These are phyloP conservation scores for Nemania sp. DNA, from an alignment of 2,329 filamentous ascomycete genomes.

Conservation along the genomic window DNA sequence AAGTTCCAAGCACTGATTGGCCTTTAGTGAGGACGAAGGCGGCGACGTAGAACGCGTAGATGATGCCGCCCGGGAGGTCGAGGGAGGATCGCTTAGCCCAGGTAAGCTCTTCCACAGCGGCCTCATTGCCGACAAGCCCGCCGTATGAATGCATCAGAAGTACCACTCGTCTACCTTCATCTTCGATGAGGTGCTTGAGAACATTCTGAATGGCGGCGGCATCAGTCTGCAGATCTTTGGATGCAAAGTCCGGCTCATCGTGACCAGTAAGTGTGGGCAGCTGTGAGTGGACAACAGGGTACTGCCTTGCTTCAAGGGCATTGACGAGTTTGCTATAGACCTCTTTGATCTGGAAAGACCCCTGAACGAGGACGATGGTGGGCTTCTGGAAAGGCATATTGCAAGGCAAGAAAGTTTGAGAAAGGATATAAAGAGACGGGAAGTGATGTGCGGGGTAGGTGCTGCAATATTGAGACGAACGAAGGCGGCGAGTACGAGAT, in stretches of 20 bases:
- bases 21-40: not conserved
- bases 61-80: not conserved
- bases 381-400: no score
- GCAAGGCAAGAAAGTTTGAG: no score
- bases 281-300: not conserved
- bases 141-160: not conserved
- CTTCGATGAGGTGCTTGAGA: not conserved
- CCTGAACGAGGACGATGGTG: not conserved
- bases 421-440: no score
- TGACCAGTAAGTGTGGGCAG: not conserved
- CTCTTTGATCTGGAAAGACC: not conserved
- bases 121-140: not conserved
- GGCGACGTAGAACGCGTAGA: not conserved
- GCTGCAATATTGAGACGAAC: no score
- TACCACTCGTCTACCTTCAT: not conserved
- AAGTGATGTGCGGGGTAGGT: no score
- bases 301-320: not conserved
- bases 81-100: not conserved
- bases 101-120: not conserved
- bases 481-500: no score
- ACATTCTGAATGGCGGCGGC: not conserved
- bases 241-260: not conserved
- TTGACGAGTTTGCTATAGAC: not conserved
- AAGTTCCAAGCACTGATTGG: not conserved
- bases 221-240: not conserved